A percentile compares a stretch with the other conserved stretches of the same genome.
These are phyloP conservation scores for Botryotinia convoluta DNA, from an alignment of 2,329 filamentous ascomycete genomes.

Conservation along the genomic window DNA sequence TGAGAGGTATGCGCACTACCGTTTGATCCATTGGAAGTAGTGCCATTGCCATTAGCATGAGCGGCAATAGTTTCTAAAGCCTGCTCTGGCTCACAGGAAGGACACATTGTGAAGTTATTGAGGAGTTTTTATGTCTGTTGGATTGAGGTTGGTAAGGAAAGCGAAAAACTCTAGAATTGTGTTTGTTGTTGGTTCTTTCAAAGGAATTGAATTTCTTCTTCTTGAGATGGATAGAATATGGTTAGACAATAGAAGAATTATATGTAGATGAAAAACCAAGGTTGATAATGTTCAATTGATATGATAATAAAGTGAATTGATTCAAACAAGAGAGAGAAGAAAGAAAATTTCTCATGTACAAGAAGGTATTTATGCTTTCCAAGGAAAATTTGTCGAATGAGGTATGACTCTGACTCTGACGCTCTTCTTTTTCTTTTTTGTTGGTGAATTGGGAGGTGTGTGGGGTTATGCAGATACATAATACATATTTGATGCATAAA, in stretches of 20 bases:
- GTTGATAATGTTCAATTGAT: slow-evolving; percentile 1
- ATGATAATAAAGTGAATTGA: neutral
- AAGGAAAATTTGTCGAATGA: slow-evolving; percentile 4
- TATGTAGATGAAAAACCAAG: neutral
- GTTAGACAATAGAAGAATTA: neutral
- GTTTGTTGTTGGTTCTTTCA: neutral
- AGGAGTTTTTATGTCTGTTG: neutral
- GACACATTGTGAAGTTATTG: slow-evolving; percentile 42
- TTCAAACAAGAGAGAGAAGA: neutral
- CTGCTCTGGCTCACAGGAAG: slow-evolving; percentile 41
- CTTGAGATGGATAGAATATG: neutral
- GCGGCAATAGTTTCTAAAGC: slow-evolving; percentile 21
- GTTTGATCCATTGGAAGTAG: slow-evolving; percentile 22
- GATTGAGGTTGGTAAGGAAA: neutral
- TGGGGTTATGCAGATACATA: neutral
- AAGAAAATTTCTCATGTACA: neutral
- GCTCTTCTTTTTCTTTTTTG: neutral
- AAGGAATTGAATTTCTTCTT: slow-evolving; percentile 8
- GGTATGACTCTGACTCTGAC: slow-evolving; percentile 13
- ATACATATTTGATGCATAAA: neutral
- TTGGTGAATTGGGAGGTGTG: neutral
- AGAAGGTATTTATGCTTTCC: slow-evolving; percentile 11
- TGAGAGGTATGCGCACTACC: slow-evolving; percentile 16
- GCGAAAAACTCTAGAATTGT: neutral
- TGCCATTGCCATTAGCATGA: slow-evolving; percentile 35